Evolutionary conservation across 495 filamentous ascomycete genomes (phyloP), one percentile per base, ranked within the genome.

Genomic region (Xylaria grammica): DNA sequence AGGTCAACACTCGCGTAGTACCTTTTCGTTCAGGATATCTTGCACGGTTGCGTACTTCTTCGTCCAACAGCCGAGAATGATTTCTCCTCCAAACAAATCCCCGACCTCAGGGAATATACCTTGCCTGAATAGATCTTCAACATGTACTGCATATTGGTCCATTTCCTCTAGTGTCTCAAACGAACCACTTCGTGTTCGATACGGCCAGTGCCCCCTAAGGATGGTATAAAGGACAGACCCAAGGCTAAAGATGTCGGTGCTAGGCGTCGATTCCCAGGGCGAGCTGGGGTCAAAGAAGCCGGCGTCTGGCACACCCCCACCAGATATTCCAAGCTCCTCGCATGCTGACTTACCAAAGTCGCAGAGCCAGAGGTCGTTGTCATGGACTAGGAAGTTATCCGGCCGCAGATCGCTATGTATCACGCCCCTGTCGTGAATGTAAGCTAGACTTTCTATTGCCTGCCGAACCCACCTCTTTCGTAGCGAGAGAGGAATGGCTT

Each of bases 181-280:
- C 24, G n/a, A 48, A n/a, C 57, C 57, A 44, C 57, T 40, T 20
- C 19, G 44, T 13, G 15, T 40, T 22, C 57, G 57, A 40, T 60
- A 60, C 38, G 57, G 57, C 57, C 57, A 60, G 27, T 60, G 57
- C 19, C 57, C 57, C 27, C 45, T 46, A 22, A 60, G 32, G 38
- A 60, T 46, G 13, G 57, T 60, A 38, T 60, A 60, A 46, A 60
- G 57, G 57, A 60, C 38, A 60, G 57, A 60, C 38, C 57, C 57
- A 60, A 60, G 57, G 24, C 57, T 46, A 30, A 60, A 60, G 27
- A 60, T 60, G 38, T 60, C 57, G 20, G 38, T 60, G 36, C 34
- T 40, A 46, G 20, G 57, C 26, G 44, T 60, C 27, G 44, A 48
- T 30, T 26, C 57, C 57, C 57, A 60, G 57, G 57, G n/a, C 29